Evolutionary conservation across 1,284 basidiomycete species (phyloP).

Genomic region (Irpex sp.): DNA sequence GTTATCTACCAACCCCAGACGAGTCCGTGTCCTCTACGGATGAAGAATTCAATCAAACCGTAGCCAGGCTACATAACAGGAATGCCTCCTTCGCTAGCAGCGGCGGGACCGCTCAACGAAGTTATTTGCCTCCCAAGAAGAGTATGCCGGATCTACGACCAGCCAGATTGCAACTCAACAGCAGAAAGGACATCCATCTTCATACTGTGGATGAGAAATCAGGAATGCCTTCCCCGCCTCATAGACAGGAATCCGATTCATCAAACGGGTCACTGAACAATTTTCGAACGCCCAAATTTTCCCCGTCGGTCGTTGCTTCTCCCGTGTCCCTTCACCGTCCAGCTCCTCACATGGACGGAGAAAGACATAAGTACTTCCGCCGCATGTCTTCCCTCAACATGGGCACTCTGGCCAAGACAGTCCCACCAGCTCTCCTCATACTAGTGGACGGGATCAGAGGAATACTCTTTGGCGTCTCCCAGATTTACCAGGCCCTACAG

Average conservation of each 20-base stretch:
- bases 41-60: conserved; percentile 21
- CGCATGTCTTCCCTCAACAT: conserved; percentile 77
- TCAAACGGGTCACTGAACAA: conserved; percentile 32
- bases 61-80: conserved; percentile 42
- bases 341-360: conserved; percentile 65
- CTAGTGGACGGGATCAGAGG: conserved; percentile 89
- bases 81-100: conserved; percentile 53
- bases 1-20: conserved; percentile 56
- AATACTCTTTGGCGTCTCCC: conserved; percentile 89
- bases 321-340: conserved; percentile 38
- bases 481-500: conserved; percentile 87
- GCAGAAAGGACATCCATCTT: conserved; percentile 17
- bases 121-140: conserved; percentile 43
- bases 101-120: conserved; percentile 24
- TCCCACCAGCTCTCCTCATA: conserved; percentile 71
- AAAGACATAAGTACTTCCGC: conserved; percentile 92
- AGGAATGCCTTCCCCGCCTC: conserved; percentile 38
- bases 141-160: conserved; percentile 85
- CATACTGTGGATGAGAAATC: conserved; percentile 28
- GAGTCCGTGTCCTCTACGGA: conserved; percentile 40
- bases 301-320: conserved; percentile 36
- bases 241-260: conserved; percentile 43
- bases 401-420: conserved; percentile 62
- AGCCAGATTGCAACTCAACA: conserved; percentile 37
- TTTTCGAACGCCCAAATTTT: conserved; percentile 25